phyloP scores from a whole-genome alignment of 78 protist genomes.

The Dictyostelium discoideum region DNA sequence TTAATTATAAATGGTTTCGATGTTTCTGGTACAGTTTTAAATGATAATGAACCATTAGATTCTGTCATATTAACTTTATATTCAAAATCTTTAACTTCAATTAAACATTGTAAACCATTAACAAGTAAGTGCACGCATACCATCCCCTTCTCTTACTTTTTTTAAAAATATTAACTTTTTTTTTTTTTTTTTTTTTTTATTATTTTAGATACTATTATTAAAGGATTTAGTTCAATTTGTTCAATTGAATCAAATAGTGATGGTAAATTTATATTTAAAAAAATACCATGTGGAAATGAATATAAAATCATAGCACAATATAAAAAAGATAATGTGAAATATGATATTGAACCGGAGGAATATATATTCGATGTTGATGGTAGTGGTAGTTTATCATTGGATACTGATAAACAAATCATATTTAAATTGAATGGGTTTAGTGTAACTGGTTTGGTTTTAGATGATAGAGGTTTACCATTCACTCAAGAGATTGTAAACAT shows the following conservation, averaged over 20 bases:
- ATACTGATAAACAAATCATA: not conserved
- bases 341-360: not conserved
- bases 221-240: not conserved
- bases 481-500: not conserved
- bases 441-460: conserved; percentile 22
- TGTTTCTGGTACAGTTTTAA: not conserved
- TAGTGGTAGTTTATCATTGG: not conserved
- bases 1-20: not conserved
- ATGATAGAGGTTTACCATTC: not conserved
- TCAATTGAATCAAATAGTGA: conserved; percentile 5
- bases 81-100: not conserved
- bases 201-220: not conserved
- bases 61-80: not conserved
- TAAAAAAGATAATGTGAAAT: not conserved
- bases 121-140: not conserved
- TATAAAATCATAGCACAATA: conserved; percentile 7
- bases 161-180: no score
- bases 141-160: no score
- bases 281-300: conserved; percentile 41
- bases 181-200: no score
- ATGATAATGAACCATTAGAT: not conserved
- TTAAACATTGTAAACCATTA: conserved; percentile 3
- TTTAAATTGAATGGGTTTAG: conserved; percentile 36
- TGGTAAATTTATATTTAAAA: conserved; percentile 30
- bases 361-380: not conserved